These are phyloP conservation scores for Plenodomus tracheiphilus DNA, from an alignment of 2,329 filamentous ascomycete species.

Conservation along the genomic window DNA sequence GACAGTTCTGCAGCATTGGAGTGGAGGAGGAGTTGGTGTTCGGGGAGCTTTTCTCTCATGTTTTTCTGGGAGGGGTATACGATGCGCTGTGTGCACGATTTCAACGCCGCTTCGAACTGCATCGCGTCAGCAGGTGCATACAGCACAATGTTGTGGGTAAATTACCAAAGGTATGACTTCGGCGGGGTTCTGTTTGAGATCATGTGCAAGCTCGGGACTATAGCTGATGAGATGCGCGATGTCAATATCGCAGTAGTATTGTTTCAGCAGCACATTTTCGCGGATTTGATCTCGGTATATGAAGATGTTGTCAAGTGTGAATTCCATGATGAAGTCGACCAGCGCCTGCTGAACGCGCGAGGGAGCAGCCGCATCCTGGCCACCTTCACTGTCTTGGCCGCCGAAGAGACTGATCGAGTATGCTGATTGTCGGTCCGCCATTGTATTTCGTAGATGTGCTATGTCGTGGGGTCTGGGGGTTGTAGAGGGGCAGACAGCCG, in stretches of 20 bases:
- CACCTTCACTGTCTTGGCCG: constrained; percentile 42
- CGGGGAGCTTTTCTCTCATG: constrained; percentile 65
- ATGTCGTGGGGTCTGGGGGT: constrained; percentile 16
- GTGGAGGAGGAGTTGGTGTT: constrained; percentile 93
- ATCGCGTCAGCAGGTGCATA: constrained; percentile 17
- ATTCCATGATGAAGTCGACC: constrained; percentile 89
- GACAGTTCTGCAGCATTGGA: constrained; percentile 89
- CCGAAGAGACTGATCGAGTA: constrained; percentile 82
- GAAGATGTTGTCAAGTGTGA: constrained; percentile 90
- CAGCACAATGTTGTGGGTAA: not conserved
- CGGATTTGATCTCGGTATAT: constrained; percentile 95
- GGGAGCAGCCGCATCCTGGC: constrained; percentile 35
- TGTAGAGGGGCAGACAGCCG: constrained; percentile 18
- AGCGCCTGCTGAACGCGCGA: constrained; percentile 71
- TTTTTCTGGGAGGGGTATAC: constrained; percentile 76
- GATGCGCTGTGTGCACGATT: constrained; percentile 89
- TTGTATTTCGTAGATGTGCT: constrained; percentile 19
- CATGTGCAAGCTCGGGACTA: constrained; percentile 92
- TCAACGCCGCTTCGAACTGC: constrained; percentile 88
- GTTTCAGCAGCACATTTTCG: constrained; percentile 91
- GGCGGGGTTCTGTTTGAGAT: constrained; percentile 83
- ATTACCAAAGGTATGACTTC: constrained; percentile 89
- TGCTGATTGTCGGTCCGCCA: constrained; percentile 75
- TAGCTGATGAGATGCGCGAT: constrained; percentile 94
- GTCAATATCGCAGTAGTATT: constrained; percentile 95